Base-by-base conservation (phyloP, 768 basidiomycete species). In the Trametes meyenii region DNA sequence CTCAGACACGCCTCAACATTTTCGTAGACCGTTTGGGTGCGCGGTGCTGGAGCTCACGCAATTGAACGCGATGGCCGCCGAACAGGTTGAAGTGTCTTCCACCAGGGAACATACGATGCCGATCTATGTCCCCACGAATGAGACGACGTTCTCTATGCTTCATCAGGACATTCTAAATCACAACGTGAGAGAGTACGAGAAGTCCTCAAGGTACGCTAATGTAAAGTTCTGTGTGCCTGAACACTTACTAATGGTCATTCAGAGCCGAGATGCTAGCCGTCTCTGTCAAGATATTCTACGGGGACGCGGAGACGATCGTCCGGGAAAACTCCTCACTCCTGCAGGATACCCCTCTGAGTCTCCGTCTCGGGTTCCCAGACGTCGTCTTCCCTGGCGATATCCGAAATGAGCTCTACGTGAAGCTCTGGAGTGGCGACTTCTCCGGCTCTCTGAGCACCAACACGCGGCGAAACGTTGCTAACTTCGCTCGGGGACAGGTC, bases 401-500 rank as follows among this genome's bases (percentile, higher is more conserved):
- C n/a, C 87, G 96, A 16, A 98, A 98, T 69, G 96, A 98, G 65
- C 81, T 98, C 13, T 98, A 98, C 74, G 84, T 98, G 77, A 97
- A 97, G 73, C 83, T 98, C 0, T 98, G 95, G 95, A 89, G 87
- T 57, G 96, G 93, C 40, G 90, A 94, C 64, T 98, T 98, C 71
- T 75, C 81, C 2, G 76, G 84, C 0, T 78, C 83, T 3, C 82
- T 83, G 61, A 74, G 73, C 43, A 75, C 76, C 26, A 75, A 78
- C 44, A 79, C 88, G 3, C 88, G 88, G 45, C 74, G 78, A 29
- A 83, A 79, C 65, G 79, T 91, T 51, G 79, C 82, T 36, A 77
- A 74, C 57, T 84, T 90, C 73, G 80, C 85, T 21, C 82, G 88
- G 55, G 79, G 79, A 52, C 78, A 79, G 62, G 79, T 87, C 64